Percentiles rank a stretch among this genome's conserved stretches.
Conservation (phyloP, 192 early-diverging fungal species). For the Spizellomyces punctatus region DNA sequence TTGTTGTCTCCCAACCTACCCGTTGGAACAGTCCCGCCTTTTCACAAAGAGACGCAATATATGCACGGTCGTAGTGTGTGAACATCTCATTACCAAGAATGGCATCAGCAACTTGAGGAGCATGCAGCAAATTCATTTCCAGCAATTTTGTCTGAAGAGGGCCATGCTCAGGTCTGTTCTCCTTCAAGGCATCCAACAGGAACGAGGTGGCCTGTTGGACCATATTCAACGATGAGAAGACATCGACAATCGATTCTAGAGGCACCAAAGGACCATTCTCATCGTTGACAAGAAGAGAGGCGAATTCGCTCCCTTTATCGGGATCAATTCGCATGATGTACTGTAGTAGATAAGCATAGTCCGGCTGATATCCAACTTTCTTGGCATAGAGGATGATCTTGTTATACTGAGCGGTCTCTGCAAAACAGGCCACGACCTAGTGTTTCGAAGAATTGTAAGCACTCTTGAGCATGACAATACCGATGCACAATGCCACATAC, state of each 20-base stretch:
- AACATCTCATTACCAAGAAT: conserved; percentile 96
- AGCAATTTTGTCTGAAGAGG: conserved; percentile 92
- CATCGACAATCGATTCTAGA: conserved; percentile 90
- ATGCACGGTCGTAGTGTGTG: conserved; percentile 90
- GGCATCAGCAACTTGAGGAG: conserved; percentile 98
- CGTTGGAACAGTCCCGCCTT: conserved; percentile 97
- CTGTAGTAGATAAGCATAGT: conserved; percentile 88
- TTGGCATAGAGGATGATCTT: conserved; percentile 96
- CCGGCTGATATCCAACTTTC: conserved; percentile 90
- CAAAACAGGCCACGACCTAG: conserved; percentile 88
- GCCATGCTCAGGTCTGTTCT: conserved; percentile 87
- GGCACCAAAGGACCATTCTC: conserved; percentile 80
- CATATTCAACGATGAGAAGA: conserved; percentile 88
- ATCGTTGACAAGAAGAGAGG: conserved; percentile 81
- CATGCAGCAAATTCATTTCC: conserved; percentile 97
- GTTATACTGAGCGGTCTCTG: conserved; percentile 92
- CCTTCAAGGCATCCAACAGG: conserved; percentile 94
- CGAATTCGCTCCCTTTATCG: conserved; percentile 94
- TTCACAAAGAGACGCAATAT: conserved; percentile 92
- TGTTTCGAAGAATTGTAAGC: neutral
- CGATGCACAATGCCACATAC: conserved; percentile 32
- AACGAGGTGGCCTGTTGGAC: conserved; percentile 97
- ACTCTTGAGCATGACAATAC: neutral
- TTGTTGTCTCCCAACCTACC: conserved; percentile 12
- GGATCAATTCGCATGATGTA: conserved; percentile 88